Percentiles rank a stretch among this genome's conserved stretches.
Conservation (phyloP, 176 grass and related monocot species). For the Triticum timopheevii region DNA sequence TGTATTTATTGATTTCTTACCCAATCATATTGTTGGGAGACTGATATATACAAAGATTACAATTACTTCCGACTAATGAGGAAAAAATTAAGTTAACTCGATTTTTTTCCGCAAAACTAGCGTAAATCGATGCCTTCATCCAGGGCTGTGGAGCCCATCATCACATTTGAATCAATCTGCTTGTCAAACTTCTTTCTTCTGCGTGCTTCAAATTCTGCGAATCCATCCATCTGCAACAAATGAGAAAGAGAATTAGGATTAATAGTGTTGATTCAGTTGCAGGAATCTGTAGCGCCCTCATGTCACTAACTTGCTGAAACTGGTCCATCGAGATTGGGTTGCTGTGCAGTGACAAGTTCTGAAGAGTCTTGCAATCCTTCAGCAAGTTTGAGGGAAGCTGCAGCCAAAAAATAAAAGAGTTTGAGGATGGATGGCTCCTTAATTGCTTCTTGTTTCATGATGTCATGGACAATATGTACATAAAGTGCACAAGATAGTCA, state of each 20-base stretch:
- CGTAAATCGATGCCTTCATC: constrained; percentile 80
- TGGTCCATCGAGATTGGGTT: constrained; percentile 84
- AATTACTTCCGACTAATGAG: neutral
- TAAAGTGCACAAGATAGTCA: neutral
- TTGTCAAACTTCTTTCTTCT: constrained; percentile 91
- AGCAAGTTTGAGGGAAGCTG: constrained; percentile 84
- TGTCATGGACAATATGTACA: neutral
- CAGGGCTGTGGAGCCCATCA: constrained; percentile 77
- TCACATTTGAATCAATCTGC: constrained; percentile 95
- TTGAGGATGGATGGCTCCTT: neutral
- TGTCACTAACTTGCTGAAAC: constrained; percentile 73
- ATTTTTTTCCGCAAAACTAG: constrained; percentile 19
- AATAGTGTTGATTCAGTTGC: neutral
- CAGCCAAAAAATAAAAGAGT: constrained; percentile 32
- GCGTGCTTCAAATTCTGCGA: constrained; percentile 72
- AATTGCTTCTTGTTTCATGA: neutral
- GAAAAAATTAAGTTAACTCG: neutral
- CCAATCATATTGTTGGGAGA: constrained; percentile 3
- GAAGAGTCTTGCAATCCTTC: constrained; percentile 81
- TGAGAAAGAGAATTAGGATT: neutral
- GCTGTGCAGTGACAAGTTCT: constrained; percentile 78
- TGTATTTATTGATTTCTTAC: constrained; percentile 7
- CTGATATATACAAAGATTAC: constrained; percentile 38
- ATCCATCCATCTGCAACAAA: constrained; percentile 81
- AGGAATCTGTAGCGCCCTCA: neutral